Percentiles rank a stretch among this genome's conserved stretches.
Conservation (phyloP, 108 stramenopile species). For the Cylindrotheca closterium region DNA sequence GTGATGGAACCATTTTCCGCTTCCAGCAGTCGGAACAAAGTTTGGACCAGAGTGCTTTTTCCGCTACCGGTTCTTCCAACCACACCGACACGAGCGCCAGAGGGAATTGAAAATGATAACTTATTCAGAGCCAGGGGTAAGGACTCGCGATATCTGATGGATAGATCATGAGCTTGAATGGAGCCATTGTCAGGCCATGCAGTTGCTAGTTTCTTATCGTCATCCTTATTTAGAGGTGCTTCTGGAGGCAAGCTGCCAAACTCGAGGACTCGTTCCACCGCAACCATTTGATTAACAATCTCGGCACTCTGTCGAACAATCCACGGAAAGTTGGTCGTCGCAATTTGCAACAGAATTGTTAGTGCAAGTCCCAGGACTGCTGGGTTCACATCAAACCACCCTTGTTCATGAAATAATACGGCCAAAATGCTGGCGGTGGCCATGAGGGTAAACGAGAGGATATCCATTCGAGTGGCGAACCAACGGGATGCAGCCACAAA, state of each 20-base stretch:
- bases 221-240: constrained; percentile 53
- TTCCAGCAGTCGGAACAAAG: constrained; percentile 80
- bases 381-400: constrained; percentile 74
- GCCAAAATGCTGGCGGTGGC: constrained; percentile 71
- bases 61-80: constrained; percentile 77
- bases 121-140: constrained; percentile 74
- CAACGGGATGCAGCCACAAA: constrained; percentile 84
- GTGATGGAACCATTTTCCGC: constrained; percentile 71
- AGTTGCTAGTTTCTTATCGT: constrained; percentile 37
- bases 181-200: constrained; percentile 78
- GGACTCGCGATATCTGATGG: constrained; percentile 71
- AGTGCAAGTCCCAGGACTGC: constrained; percentile 74
- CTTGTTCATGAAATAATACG: constrained; percentile 55
- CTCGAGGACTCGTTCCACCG: constrained; percentile 78
- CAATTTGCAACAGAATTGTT: constrained; percentile 66
- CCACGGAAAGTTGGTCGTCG: constrained; percentile 72
- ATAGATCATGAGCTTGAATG: constrained; percentile 59
- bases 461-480: constrained; percentile 92
- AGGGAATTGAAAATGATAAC: constrained; percentile 60
- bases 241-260: constrained; percentile 73
- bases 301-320: constrained; percentile 82
- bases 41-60: constrained; percentile 74
- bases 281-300: constrained; percentile 92
- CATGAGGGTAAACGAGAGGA: constrained; percentile 66
- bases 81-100: constrained; percentile 73